These are phyloP conservation scores for Colletotrichum karsti DNA, from an alignment of 2,329 filamentous ascomycete genomes.

Conservation along the genomic window DNA sequence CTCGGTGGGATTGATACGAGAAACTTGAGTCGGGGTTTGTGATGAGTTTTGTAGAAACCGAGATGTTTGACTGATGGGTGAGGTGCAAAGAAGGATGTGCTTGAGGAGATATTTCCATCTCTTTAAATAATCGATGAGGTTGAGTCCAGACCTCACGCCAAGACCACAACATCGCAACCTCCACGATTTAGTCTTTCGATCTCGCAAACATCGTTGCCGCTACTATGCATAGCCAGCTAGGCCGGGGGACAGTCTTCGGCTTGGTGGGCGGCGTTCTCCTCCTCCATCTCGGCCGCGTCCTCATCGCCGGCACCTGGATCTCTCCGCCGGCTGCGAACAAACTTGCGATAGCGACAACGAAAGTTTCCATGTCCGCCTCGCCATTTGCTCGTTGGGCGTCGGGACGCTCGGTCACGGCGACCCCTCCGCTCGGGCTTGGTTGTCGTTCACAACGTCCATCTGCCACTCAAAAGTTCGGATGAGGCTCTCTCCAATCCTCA, in stretches of 20 bases:
- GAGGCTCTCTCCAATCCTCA: neutral
- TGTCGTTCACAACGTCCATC: neutral
- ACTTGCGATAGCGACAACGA: slow-evolving; percentile 1
- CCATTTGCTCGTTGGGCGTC: too few species aligned
- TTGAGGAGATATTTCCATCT: neutral
- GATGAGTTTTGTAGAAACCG: neutral
- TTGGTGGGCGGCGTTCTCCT: too few species aligned
- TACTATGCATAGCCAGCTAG: neutral
- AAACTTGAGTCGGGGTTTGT: neutral
- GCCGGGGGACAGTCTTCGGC: neutral
- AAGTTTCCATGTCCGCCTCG: neutral
- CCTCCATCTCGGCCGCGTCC: neutral
- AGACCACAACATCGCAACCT: neutral
- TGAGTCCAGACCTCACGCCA: neutral
- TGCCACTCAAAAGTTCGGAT: slow-evolving; percentile 19
- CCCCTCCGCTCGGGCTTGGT: neutral
- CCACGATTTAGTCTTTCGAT: neutral
- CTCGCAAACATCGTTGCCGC: neutral
- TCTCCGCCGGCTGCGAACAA: neutral
- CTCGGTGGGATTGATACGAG: too few species aligned
- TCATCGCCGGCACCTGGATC: neutral
- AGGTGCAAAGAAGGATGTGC: accelerated
- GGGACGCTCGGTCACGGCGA: neutral
- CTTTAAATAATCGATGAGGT: neutral
- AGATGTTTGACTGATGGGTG: neutral